A percentile compares a stretch with the other conserved stretches of the same genome.
These are phyloP conservation scores for Penicillium flavigenum DNA, from an alignment of 495 filamentous ascomycete genomes.

Conservation along the genomic window DNA sequence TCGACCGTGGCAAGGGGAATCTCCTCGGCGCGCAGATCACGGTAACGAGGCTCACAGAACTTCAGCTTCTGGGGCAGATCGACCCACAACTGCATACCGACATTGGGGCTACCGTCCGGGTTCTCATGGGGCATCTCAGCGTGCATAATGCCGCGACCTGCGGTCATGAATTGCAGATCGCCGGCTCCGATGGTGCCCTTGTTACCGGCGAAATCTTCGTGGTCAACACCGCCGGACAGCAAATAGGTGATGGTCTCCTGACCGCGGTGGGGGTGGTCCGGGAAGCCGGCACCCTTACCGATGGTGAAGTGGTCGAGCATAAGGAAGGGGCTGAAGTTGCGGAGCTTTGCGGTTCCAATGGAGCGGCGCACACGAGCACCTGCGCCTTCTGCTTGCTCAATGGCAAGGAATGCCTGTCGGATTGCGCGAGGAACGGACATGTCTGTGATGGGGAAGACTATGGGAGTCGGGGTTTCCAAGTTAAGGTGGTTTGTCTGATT, in stretches of 20 bases:
- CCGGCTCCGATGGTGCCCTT: conserved; percentile 79
- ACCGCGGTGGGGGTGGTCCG: conserved; percentile 76
- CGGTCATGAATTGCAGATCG: conserved; percentile 97
- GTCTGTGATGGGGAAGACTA: conserved; percentile 35
- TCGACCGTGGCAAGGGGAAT: conserved; percentile 71
- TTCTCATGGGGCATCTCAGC: conserved; percentile 93
- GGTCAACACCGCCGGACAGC: conserved; percentile 78
- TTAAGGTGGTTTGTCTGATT: conserved; percentile 7
- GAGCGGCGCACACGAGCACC: conserved; percentile 86
- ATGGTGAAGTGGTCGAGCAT: conserved; percentile 96
- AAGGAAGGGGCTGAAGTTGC: conserved; percentile 89
- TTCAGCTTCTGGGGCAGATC: conserved; percentile 83
- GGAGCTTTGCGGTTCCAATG: conserved; percentile 79
- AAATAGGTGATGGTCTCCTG: conserved; percentile 94
- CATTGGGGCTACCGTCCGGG: conserved; percentile 69
- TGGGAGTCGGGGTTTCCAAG: conserved; percentile 11
- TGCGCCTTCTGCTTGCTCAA: conserved; percentile 85
- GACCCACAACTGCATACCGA: conserved; percentile 94
- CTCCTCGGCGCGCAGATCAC: conserved; percentile 74
- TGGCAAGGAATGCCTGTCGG: conserved; percentile 75
- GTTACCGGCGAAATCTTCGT: conserved; percentile 94
- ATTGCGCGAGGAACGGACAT: conserved; percentile 76
- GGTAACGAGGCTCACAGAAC: conserved; percentile 85
- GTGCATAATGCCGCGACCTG: conserved; percentile 89
- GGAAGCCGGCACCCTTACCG: conserved; percentile 79